Percentiles rank a stretch among this genome's conserved stretches.
phyloP scores from a whole-genome alignment of 805 yeast species.

The Starmerella stigmatis region DNA sequence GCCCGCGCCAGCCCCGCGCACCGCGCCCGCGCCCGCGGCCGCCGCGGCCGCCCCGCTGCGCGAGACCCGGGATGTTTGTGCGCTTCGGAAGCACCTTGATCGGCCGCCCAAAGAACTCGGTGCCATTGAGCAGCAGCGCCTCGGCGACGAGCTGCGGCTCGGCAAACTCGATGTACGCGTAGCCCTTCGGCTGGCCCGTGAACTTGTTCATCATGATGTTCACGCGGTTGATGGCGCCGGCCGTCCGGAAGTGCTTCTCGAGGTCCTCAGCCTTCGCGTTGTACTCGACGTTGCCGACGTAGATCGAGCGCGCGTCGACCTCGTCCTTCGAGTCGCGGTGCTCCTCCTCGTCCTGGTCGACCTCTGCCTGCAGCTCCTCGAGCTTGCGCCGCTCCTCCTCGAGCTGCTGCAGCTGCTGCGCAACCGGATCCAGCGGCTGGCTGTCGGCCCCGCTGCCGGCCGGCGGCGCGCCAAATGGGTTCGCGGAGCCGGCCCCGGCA shows the following conservation, averaged over 20 bases:
- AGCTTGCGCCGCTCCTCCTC: slow-evolving; percentile 54
- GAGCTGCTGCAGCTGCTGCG: slow-evolving; percentile 32
- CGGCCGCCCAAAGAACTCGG: slow-evolving; percentile 55
- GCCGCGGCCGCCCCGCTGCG: slow-evolving; percentile 40
- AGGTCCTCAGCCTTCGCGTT: slow-evolving; percentile 68
- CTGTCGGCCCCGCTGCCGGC: background rate
- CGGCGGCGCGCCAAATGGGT: background rate
- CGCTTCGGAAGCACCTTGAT: slow-evolving; percentile 68
- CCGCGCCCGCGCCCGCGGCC: slow-evolving; percentile 29
- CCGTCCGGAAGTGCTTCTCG: slow-evolving; percentile 57
- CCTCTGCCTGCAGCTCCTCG: slow-evolving; percentile 46
- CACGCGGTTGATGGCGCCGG: slow-evolving; percentile 68
- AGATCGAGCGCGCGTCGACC: slow-evolving; percentile 65
- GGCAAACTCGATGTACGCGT: slow-evolving; percentile 77
- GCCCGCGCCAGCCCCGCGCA: slow-evolving; percentile 28
- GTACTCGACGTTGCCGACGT: slow-evolving; percentile 78
- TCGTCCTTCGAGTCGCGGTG: slow-evolving; percentile 46
- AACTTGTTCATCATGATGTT: slow-evolving; percentile 62
- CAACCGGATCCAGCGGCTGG: slow-evolving; percentile 10
- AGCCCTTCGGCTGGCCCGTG: slow-evolving; percentile 71
- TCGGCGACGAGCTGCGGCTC: slow-evolving; percentile 51
- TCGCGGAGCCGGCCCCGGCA: background rate
- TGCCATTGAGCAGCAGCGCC: slow-evolving; percentile 58
- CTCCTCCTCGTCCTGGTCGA: slow-evolving; percentile 36
- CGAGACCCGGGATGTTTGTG: slow-evolving; percentile 69